Conservation (phyloP, 768 basidiomycete genomes). For the Russula dissimulans region DNA sequence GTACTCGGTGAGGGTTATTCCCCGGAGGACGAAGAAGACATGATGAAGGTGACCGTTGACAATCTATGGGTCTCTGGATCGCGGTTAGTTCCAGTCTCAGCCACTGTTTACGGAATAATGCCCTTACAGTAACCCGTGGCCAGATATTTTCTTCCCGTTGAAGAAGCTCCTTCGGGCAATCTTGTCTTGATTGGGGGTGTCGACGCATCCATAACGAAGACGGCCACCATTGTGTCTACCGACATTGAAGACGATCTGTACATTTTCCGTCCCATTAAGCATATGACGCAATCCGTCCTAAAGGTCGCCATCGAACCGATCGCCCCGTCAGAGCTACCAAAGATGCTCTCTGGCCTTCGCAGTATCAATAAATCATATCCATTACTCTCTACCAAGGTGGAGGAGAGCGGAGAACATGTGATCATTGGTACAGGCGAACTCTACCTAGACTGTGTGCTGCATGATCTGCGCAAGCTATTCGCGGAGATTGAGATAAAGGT, state of each 20-base stretch:
- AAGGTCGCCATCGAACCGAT: constrained; percentile 99
- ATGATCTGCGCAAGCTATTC: constrained; percentile 85
- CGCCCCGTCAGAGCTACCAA: constrained; percentile 92
- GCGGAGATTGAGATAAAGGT: constrained; percentile 99
- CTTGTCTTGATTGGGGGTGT: constrained; percentile 88
- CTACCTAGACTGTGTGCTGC: constrained; percentile 94
- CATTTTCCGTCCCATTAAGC: constrained; percentile 93
- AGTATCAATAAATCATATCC: constrained; percentile 99
- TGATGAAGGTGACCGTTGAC: constrained; percentile 78
- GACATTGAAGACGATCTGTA: constrained; percentile 79
- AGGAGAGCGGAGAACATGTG: constrained; percentile 97
- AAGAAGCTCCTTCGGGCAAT: constrained; percentile 86
- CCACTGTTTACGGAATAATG: background rate
- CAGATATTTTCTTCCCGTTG: constrained; percentile 86
- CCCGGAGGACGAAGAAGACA: constrained; percentile 98
- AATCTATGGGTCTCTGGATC: constrained; percentile 88
- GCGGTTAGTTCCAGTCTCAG: constrained; percentile 40
- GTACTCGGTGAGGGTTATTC: constrained; percentile 98
- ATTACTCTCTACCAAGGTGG: constrained; percentile 87
- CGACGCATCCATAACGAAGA: constrained; percentile 91
- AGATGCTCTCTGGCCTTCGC: constrained; percentile 94
- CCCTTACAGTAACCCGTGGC: background rate
- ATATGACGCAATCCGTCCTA: constrained; percentile 93
- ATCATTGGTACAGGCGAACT: constrained; percentile 95
- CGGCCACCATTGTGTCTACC: constrained; percentile 72